Base-by-base conservation (phyloP, 495 filamentous ascomycete species). In the Clavariopsis aquatica region DNA sequence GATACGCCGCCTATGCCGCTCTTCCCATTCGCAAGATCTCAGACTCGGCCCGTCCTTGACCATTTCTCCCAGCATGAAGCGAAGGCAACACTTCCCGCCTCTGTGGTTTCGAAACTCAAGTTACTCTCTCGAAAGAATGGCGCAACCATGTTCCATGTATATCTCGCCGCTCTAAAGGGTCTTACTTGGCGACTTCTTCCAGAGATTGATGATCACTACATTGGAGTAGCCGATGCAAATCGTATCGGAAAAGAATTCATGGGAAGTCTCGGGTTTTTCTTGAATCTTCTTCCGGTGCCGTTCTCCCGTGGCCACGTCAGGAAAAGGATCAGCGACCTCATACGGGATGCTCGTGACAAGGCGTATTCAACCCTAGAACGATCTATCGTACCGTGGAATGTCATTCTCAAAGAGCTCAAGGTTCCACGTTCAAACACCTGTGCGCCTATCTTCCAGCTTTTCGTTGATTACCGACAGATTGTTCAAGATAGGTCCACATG, bases 261-360 rank as follows among this genome's bases (percentile, higher is more conserved):
- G 15, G 13, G 5, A 3, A 52, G 13, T 8, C 0, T 60, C 13
- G 57, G 57, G 1, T 10, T 51, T n/a, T 17, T 60, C 9, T 19
- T 52, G 15, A 60, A 60, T 43, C n/a, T 60, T 5, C 26, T 60
- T 19, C 57, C 57, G 22, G 4, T 60, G 13, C 43, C 45, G 1
- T 52, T 60, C 10, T 1, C 51, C 1, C 57, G 13, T 3, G 7
- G 6, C 17, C 4, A 12, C 6, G 29, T 6, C 13, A n/a, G n/a
- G n/a, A 20, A 2, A 15, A 43, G 26, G 20, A 49, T 59, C 22
- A 19, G 23, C 4, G 2, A 26, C 1, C 9, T 27, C 1, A 5
- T 59, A 2, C 20, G 10, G 12, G 5, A 47, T 20, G 8, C 56
- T 10, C 4, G 56, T 3, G 46, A 59, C 12, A 27, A 28, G 3